A percentile compares a stretch with the other conserved stretches of the same genome.
Evolutionary conservation across 345 rosid genomes (phyloP).

Genomic region (Zanthoxylum bungeanum): DNA sequence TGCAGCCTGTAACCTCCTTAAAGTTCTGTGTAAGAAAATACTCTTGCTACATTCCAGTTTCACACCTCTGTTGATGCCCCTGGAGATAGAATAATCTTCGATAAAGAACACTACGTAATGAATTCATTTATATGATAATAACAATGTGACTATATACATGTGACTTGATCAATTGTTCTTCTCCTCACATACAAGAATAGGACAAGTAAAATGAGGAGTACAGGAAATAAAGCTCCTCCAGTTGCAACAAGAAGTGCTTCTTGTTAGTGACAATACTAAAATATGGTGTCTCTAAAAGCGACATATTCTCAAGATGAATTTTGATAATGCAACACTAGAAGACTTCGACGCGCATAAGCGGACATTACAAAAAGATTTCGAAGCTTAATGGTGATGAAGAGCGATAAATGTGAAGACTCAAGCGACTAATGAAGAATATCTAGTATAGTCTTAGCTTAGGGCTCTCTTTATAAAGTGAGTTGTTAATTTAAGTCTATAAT

Average conservation of each 20-base stretch:
- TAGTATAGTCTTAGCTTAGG: too few relatives aligned
- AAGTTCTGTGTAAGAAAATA: slow-evolving; percentile 80
- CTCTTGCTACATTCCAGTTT: slow-evolving; percentile 78
- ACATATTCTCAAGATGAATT: too few relatives aligned
- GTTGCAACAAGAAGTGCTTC: slow-evolving; percentile 53
- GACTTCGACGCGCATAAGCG: too few relatives aligned
- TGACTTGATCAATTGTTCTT: slow-evolving; percentile 32
- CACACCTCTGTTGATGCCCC: slow-evolving; percentile 57
- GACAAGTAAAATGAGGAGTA: slow-evolving; percentile 33
- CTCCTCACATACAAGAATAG: slow-evolving; percentile 40
- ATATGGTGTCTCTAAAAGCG: slow-evolving; percentile 78
- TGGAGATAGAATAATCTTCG: slow-evolving; percentile 14
- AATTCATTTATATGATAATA: neutral
- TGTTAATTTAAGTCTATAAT: too few relatives aligned
- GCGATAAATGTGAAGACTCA: too few relatives aligned
- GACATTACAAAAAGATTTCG: too few relatives aligned
- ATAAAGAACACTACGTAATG: slow-evolving; percentile 11
- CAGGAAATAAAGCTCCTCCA: slow-evolving; percentile 55
- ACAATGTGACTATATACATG: slow-evolving; percentile 21
- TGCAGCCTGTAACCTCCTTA: slow-evolving; percentile 76
- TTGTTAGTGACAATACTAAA: slow-evolving; percentile 50
- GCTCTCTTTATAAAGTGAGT: too few relatives aligned
- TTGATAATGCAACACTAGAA: too few relatives aligned
- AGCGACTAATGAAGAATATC: too few relatives aligned
- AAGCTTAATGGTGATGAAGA: too few relatives aligned